Conservation (phyloP, 2,329 filamentous ascomycete genomes). For the Ophiosphaerella korrae region DNA sequence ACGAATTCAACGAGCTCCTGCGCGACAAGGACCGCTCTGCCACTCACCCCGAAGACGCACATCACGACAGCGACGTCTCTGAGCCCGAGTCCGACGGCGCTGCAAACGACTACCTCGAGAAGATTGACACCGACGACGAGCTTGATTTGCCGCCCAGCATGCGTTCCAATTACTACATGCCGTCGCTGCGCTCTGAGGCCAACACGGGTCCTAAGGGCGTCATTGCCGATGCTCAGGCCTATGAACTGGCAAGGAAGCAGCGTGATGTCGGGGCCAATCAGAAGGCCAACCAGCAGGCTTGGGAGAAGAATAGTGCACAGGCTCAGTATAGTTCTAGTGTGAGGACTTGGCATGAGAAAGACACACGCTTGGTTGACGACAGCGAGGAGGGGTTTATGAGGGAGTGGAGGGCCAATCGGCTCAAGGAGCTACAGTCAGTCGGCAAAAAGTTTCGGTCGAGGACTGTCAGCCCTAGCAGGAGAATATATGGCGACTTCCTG, state of each 20-base stretch:
- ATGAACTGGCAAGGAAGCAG: slow-evolving; percentile 65
- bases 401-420: slow-evolving; percentile 80
- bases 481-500: slow-evolving; percentile 79
- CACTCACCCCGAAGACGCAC: slow-evolving; percentile 56
- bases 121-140: slow-evolving; percentile 58
- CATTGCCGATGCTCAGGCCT: slow-evolving; percentile 81
- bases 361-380: slow-evolving; percentile 55
- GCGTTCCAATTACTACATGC: slow-evolving; percentile 60
- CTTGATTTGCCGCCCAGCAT: slow-evolving; percentile 56
- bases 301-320: slow-evolving; percentile 3
- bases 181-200: slow-evolving; percentile 68
- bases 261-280: slow-evolving; percentile 43
- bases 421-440: slow-evolving; percentile 74
- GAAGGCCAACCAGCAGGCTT: slow-evolving; percentile 17
- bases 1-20: slow-evolving; percentile 59
- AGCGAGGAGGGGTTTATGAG: slow-evolving; percentile 82
- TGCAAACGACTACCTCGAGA: slow-evolving; percentile 61
- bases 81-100: slow-evolving; percentile 60
- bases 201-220: slow-evolving; percentile 86
- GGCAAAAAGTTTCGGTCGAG: slow-evolving; percentile 63
- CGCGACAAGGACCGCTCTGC: slow-evolving; percentile 51
- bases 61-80: slow-evolving; percentile 65
- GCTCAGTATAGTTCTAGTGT: slow-evolving; percentile 34
- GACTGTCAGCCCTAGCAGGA: slow-evolving; percentile 75
- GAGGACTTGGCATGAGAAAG: slow-evolving; percentile 57